Evolutionary conservation across 2,329 filamentous ascomycete species (phyloP).

Genomic region (Thielaviopsis euricoi): DNA sequence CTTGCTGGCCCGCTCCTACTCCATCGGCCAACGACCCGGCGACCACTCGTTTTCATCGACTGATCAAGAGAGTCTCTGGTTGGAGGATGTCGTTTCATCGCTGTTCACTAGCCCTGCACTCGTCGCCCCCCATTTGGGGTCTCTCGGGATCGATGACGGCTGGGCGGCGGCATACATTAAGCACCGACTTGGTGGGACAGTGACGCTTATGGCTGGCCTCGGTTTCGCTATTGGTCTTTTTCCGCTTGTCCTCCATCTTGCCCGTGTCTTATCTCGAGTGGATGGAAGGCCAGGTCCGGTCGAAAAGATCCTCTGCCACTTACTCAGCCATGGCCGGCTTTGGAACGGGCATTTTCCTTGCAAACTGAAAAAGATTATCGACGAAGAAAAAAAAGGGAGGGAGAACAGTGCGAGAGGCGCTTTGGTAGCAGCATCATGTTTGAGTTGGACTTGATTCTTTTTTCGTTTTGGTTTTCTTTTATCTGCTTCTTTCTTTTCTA

Average conservation of each 20-base stretch:
- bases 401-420: neutral
- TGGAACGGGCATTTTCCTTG: neutral
- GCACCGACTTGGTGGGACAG: neutral
- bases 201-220: neutral
- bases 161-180: neutral
- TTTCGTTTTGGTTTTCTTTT: neutral
- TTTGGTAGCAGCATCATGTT: neutral
- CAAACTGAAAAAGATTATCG: neutral
- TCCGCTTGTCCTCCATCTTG: neutral
- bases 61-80: too few species aligned
- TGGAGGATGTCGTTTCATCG: too few species aligned
- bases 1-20: neutral
- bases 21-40: neutral
- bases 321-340: neutral
- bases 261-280: too few species aligned
- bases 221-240: neutral
- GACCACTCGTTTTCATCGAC: too few species aligned
- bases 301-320: too few species aligned
- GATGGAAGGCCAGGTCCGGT: too few species aligned
- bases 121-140: too few species aligned
- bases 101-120: too few species aligned
- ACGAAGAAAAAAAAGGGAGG: neutral
- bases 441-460: neutral
- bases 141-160: neutral
- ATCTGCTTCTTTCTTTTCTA: constrained; percentile 2